Evolutionary conservation across 805 yeast genomes (phyloP).

Genomic region (Cyberlindnera subsufficiens): DNA sequence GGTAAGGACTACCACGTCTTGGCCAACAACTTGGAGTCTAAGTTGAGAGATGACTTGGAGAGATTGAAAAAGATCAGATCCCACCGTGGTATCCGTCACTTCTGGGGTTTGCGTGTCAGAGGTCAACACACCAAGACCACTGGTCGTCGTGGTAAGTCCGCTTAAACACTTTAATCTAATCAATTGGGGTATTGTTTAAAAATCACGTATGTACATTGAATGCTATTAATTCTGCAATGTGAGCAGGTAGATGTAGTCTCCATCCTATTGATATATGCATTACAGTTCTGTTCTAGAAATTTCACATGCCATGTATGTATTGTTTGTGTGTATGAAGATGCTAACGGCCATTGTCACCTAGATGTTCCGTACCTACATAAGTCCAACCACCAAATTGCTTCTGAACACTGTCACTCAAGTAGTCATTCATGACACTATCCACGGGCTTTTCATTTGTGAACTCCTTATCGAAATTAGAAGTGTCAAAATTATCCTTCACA

Average conservation of each 20-base stretch:
- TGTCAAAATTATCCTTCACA: conserved; percentile 79
- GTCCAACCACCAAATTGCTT: conserved; percentile 99
- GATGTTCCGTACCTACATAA: conserved; percentile 63
- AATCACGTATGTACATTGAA: conserved; percentile 11
- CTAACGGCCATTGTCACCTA: conserved; percentile 26
- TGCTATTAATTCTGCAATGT: background rate
- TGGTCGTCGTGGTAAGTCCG: conserved; percentile 78
- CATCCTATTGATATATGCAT: background rate
- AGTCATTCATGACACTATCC: conserved; percentile 93
- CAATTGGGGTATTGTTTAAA: conserved; percentile 1
- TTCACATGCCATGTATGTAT: background rate
- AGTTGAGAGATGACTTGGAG: conserved; percentile 99
- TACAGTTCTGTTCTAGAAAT: background rate
- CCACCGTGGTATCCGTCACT: conserved; percentile 99
- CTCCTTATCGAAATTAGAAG: conserved; percentile 88
- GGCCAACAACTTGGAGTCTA: conserved; percentile 98
- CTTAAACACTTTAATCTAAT: conserved; percentile 6
- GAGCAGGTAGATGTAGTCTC: too few relatives aligned
- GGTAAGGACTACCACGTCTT: conserved; percentile 99
- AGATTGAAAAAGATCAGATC: conserved; percentile 99
- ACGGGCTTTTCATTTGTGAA: conserved; percentile 91
- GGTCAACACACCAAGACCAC: conserved; percentile 99
- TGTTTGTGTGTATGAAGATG: too few relatives aligned
- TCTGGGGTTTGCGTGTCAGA: conserved; percentile 99
- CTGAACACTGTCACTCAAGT: conserved; percentile 90